Base-by-base conservation (phyloP, 1,139 yeast genomes). In the Geotrichum fermentans region DNA sequence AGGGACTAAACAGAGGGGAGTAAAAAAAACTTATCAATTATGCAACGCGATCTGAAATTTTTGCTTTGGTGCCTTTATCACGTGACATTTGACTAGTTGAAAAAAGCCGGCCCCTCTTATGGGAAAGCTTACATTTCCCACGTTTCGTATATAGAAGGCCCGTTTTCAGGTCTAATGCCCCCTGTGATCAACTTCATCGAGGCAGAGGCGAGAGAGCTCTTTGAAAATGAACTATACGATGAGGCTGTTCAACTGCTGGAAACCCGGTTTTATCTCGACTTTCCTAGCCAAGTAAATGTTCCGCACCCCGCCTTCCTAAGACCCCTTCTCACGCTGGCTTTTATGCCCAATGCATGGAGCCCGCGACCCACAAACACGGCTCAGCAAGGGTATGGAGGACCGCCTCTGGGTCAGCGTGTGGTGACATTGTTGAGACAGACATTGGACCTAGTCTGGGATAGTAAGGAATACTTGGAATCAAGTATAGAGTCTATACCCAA, bases 161-260 rank as follows among this genome's bases (percentile, higher is more conserved):
- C n/a, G n/a, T n/a, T n/a, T n/a, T n/a, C n/a, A n/a, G n/a, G n/a
- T n/a, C n/a, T n/a, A n/a, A n/a, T n/a, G n/a, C n/a, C n/a, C n/a
- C n/a, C n/a, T n/a, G n/a, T n/a, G n/a, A n/a, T n/a, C n/a, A n/a
- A n/a, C n/a, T n/a, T n/a, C n/a, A 26, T 43, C 14, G 40, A 43
- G 22, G 20, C 46, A 17, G 29, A 29, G 8, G 33, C 21, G 13
- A 13, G 29, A 3, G 34, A 43, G n/a, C 26, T 43, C 13, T 28
- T 43, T n/a, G 30, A 35, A 4, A 36, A n/a, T 21, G 40, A 35
- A 14, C 40, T 43, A 20, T 43, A 36, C 35, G 46, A 43, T 11
- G 46, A 43, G 22, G 46, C 37, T 1, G 17, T 43, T 11, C n/a
- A 18, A 20, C 14, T 30, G 14, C 3, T 43, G 2, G 46, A 43